Evolutionary conservation across 345 rosid species (phyloP), one percentile per base, ranked within the genome.

Genomic region (Pistacia vera): DNA sequence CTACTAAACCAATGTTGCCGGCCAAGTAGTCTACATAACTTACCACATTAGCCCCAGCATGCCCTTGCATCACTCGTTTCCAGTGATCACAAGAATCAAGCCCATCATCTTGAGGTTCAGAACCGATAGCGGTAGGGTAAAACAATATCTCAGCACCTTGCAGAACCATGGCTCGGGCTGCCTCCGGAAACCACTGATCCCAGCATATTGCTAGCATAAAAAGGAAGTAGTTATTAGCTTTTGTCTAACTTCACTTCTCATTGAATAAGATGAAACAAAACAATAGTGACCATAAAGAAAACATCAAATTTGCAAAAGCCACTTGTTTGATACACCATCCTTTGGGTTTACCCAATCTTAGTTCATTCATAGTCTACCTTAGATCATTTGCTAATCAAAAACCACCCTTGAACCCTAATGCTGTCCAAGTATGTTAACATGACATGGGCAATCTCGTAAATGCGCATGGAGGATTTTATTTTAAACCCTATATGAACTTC

Each of bases 151-250:
- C 98, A 44, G 98, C 93, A 81, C 95, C 97, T 68, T 92, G 91
- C 70, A 93, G 89, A 81, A 78, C 95, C 97, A 93, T 90, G 73
- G 93, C 98, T 68, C 94, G 84, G 74, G 97, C 97, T 60, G 95
- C 97, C 90, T 96, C 98, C 4, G 97, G 97, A 78, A 92, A 87
- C 97, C 99, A 95, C 78, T 90, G 97, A 74, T 90, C 99, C 99
- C 98, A 93, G 80, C 98, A 93, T 82, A 93, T 93, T 13, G 98
- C 97, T 96, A 73, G 75, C 59, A 57, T 63, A 35, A 75, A 51
- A 78, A 70, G 38, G 11, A 64, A 62, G 16, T 65, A 71, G 17
- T 11, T 62, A 11, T 25, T 54, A 48, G 17, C n/a, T 41, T 25
- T 60, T 58, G 63, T 20, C 11, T 12, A 38, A 56, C 51, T 11